Percentiles rank a stretch among this genome's conserved stretches.
Evolutionary conservation across 805 yeast species (phyloP).

Genomic region (Lachancea fermentati): DNA sequence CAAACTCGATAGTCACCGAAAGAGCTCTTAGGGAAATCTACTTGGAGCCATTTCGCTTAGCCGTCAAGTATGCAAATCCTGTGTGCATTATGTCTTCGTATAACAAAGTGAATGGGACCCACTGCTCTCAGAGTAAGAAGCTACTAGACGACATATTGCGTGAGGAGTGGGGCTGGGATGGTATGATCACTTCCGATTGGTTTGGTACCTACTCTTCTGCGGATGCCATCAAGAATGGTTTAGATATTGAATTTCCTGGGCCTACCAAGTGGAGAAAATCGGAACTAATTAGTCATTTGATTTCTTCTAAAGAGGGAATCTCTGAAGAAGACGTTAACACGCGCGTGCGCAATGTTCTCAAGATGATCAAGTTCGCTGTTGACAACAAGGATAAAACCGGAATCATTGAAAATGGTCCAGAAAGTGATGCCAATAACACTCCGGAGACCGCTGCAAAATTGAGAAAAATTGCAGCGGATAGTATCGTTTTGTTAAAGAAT

Average conservation of each 20-base stretch:
- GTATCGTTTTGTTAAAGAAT: conserved; percentile 54
- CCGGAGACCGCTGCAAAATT: not conserved
- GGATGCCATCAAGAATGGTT: conserved; percentile 47
- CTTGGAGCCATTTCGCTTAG: conserved; percentile 57
- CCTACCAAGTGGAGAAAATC: conserved; percentile 41
- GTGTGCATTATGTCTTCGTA: conserved; percentile 56
- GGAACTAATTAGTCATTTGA: conserved; percentile 38
- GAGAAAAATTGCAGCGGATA: conserved; percentile 42
- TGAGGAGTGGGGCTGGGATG: conserved; percentile 53
- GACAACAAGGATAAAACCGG: conserved; percentile 30
- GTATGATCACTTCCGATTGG: conserved; percentile 61
- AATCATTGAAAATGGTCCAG: conserved; percentile 38
- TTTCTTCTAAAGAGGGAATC: conserved; percentile 38
- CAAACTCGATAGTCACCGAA: conserved; percentile 46
- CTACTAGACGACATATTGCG: conserved; percentile 44
- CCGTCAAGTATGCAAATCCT: conserved; percentile 48
- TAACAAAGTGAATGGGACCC: conserved; percentile 58
- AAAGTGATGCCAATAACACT: conserved; percentile 17
- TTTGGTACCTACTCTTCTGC: conserved; percentile 47
- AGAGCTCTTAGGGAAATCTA: conserved; percentile 63
- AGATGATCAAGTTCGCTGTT: conserved; percentile 41
- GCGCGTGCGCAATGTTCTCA: conserved; percentile 43
- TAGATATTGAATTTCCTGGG: conserved; percentile 68
- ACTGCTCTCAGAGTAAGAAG: conserved; percentile 42
- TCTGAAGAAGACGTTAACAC: conserved; percentile 38